Evolutionary conservation across 192 early-diverging fungal genomes (phyloP), one percentile per base, ranked within the genome.

Genomic region (Rhizoclosmatium sp.): DNA sequence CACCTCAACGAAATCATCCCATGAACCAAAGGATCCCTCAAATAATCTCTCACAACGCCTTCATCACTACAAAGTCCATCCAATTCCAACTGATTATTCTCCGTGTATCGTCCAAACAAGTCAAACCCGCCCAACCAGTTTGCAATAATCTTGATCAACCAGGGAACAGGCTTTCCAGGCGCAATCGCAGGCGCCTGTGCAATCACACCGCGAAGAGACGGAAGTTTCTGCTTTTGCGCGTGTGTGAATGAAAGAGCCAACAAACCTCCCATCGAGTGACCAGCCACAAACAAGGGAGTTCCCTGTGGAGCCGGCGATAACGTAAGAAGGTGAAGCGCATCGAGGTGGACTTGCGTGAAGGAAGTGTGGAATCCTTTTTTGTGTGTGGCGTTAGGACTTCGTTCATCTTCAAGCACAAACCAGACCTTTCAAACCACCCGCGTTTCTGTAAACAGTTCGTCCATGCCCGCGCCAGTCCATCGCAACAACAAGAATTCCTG

Each of bases 401-500:
- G 9, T 44, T 69, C 10, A 12, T 12, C 46, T 14, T 21, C 46
- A 44, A 42, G 40, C 5, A 21, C 4, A 69, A 45, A 41, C 42
- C 21, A 12, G 0, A 69, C 67, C 67, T 41, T 47, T 23, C 31
- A 69, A 12, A 0, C 31, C 39, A 1, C 21, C 21, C 9, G 67
- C 4, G 46, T 69, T 69, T 23, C 67, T 23, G 21, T 42, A 69
- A 45, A 64, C 48, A n/a, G 73, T 75, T 19, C 73, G 58, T 40
- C 73, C 73, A 46, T 75, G 73, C 10, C 70, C 70, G 16, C 70
- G 70, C 78, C 92, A 90, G 78, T 93, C 92, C 73, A 82, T 89
- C 5, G 75, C 87, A 42, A 82, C 82, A 74, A 88, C 85, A 67
- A 89, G 83, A 71, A 94, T 89, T 1, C 89, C 90, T 12, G 80